These are phyloP conservation scores for Nothophoma quercina DNA, from an alignment of 2,329 filamentous ascomycete genomes.

Conservation along the genomic window DNA sequence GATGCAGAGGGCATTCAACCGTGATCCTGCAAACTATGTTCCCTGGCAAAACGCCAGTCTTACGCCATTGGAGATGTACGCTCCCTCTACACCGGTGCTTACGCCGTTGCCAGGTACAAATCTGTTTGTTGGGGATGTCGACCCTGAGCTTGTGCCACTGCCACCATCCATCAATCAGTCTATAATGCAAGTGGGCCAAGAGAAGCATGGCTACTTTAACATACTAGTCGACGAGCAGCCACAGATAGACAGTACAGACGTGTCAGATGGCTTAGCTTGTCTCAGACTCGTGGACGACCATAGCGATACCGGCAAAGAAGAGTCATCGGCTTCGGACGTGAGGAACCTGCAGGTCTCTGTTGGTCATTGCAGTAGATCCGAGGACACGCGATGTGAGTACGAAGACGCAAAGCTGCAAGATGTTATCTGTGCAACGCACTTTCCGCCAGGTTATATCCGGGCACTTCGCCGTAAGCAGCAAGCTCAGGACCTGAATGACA, in stretches of 20 bases:
- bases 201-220: conserved; percentile 23
- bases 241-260: background rate
- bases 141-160: conserved; percentile 17
- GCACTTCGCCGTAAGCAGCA: background rate
- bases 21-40: conserved; percentile 18
- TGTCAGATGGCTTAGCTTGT: background rate
- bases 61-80: background rate
- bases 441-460: background rate
- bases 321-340: background rate
- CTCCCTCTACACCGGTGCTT: conserved; percentile 15
- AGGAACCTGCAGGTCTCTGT: no score
- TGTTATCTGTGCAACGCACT: background rate
- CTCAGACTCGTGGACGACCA: background rate
- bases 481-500: background rate
- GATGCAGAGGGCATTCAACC: conserved; percentile 30
- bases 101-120: conserved; percentile 39
- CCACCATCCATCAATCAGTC: conserved; percentile 11
- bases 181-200: background rate
- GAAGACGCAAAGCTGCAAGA: background rate
- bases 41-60: conserved; percentile 9
- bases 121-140: conserved; percentile 24
- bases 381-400: background rate
- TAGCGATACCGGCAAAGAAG: background rate
- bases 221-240: conserved; percentile 1
- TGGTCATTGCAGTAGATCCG: background rate